Base-by-base conservation (phyloP, 805 yeast species). In the Kazachstania martiniae region DNA sequence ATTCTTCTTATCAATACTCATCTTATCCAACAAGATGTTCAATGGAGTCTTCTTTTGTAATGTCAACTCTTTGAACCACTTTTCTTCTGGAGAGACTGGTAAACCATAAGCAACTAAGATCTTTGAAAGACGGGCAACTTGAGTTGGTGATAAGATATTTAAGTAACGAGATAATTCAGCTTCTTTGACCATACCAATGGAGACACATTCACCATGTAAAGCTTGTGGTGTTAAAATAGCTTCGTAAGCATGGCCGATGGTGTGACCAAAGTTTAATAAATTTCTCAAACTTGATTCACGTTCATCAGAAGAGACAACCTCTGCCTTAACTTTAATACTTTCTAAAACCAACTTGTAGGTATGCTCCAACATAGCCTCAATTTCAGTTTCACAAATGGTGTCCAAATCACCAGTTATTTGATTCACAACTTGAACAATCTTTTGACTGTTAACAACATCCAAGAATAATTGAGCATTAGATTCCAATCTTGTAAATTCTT, bases 161-260 rank as follows among this genome's bases (percentile, higher is more conserved):
- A 83, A 65, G 57, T 84, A 85, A 51, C 98, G 74, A n/a, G 95
- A 70, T 42, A 91, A 68, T 59, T 91, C 98, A 4, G 97, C 97
- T 59, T 91, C 98, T 49, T 77, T 71, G 21, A 91, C 77, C 71
- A 86, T 81, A 42, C 98, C 98, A 39, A 91, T 71, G n/a, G 97
- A 70, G n/a, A 91, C 98, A 69, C 98, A 91, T 61, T 91, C 98
- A 38, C 98, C 98, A 51, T 91, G 98, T 28, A 91, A 68, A 16
- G 94, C 91, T 57, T 87, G 85, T 7, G 98, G 98, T 4, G 97
- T 87, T 40, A 91, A 66, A 22, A 91, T 76, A n/a, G 98, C 97
- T 63, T 91, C 98, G 43, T 81, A 86, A 14, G 98, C 98, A 57
- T 91, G 98, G 28, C 98, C 98, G 47, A 91, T 87, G 18, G 95